Evolutionary conservation across 2,329 filamentous ascomycete genomes (phyloP).

Genomic region (Trichophaea hybrida): DNA sequence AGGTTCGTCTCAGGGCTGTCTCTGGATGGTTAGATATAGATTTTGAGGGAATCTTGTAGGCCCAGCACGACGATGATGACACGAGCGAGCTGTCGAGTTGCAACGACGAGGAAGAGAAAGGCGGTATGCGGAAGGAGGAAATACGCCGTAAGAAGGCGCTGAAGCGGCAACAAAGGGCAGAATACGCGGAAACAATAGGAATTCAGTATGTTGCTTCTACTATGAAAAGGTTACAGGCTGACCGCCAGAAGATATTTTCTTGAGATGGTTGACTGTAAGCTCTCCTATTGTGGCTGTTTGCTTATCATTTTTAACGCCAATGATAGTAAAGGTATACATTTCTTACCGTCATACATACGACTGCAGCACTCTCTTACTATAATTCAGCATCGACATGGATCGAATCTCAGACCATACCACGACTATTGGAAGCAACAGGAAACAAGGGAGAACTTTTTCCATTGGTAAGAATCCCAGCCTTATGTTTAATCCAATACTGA

Average conservation of each 20-base stretch:
- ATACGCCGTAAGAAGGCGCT: not conserved
- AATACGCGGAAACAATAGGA: constrained; percentile 16
- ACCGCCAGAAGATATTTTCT: constrained; percentile 16
- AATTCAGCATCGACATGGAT: constrained; percentile 66
- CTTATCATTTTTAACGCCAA: not conserved
- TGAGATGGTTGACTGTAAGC: constrained; percentile 23
- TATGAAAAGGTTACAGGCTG: not conserved
- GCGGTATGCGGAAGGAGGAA: not conserved
- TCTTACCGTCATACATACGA: not conserved
- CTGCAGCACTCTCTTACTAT: not conserved
- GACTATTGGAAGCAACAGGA: constrained; percentile 64
- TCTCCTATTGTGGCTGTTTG: not conserved
- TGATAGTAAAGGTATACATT: constrained; percentile 2
- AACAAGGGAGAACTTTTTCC: constrained; percentile 81
- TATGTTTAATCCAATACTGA: not conserved
- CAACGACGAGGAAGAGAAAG: not conserved
- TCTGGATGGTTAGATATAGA: not conserved
- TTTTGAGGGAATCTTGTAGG: not conserved
- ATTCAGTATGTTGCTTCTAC: constrained; percentile 16
- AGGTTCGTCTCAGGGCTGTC: not conserved
- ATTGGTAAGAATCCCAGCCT: constrained; percentile 43
- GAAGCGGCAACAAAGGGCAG: not conserved
- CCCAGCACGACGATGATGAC: not conserved
- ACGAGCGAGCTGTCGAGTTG: not conserved
- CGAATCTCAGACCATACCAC: constrained; percentile 69